Percentiles rank a stretch among this genome's conserved stretches.
Conservation (phyloP, 2,329 filamentous ascomycete genomes). For the Trematosphaeria pertusa region DNA sequence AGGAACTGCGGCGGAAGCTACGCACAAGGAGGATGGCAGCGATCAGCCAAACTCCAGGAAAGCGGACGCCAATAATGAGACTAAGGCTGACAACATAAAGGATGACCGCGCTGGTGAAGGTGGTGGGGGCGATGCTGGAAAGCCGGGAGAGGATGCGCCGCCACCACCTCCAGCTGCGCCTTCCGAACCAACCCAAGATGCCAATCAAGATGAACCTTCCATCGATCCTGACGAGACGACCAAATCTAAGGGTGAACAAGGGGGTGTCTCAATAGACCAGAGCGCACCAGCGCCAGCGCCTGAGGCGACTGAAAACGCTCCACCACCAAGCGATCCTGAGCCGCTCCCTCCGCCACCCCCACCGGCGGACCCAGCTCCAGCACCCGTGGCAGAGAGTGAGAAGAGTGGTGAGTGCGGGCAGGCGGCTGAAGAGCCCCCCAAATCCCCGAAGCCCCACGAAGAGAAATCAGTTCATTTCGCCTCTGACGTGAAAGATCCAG, state of each 20-base stretch:
- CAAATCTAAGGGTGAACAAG: constrained; percentile 4
- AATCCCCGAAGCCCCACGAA: constrained; percentile 36
- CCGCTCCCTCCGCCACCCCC: constrained; percentile 18
- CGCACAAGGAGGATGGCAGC: constrained; percentile 6
- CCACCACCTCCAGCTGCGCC: constrained; percentile 14
- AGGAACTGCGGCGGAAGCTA: constrained; percentile 6
- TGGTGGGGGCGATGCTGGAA: constrained; percentile 9
- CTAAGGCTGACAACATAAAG: constrained; percentile 29
- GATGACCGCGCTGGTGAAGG: constrained; percentile 29
- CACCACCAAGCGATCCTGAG: constrained; percentile 15
- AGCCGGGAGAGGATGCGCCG: constrained; percentile 9
- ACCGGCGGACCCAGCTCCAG: constrained; percentile 13
- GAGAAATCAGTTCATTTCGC: constrained; percentile 46
- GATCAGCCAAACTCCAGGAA: constrained; percentile 13
- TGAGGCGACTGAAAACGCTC: constrained; percentile 4
- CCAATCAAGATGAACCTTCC: too few relatives aligned
- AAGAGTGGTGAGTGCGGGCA: constrained; percentile 48
- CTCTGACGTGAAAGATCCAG: constrained; percentile 48
- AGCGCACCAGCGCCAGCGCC: constrained; percentile 6
- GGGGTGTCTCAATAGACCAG: constrained; percentile 16
- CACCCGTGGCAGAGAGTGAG: constrained; percentile 29
- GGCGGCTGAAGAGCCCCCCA: constrained; percentile 40
- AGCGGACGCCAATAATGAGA: constrained; percentile 17
- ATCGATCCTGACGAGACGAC: too few relatives aligned
- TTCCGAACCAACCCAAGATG: constrained; percentile 11